Base-by-base conservation (phyloP, 140 eudicot genomes). In the Oenanthe javanica region DNA sequence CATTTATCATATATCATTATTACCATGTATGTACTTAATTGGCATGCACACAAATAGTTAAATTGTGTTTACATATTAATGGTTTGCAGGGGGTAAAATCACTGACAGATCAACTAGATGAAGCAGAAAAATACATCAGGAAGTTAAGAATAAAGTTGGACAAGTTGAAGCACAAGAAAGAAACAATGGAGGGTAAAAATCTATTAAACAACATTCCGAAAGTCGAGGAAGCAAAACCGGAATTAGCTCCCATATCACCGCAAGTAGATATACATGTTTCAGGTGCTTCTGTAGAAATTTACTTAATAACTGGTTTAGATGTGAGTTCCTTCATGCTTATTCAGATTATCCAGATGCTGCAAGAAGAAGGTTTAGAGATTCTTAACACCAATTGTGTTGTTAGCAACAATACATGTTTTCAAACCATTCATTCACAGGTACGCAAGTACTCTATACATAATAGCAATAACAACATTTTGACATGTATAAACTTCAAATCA, bases 371-470 rank as follows among this genome's bases (percentile, higher is more conserved):
- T 36, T 87, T 83, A 2, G 90, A 90, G 36, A 91, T 92, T 43
- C 81, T 85, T 46, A 88, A 84, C 59, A 93, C 96, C 43, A 86
- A 77, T 55, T 90, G 81, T 66, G 84, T 90, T 9, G 85, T 87
- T 31, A 23, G 61, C 18, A 87, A 84, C 21, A 75, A 70, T 59
- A 79, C 88, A 1, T 83, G 87, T 38, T 89, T 87, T 79, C 96
- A 87, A 81, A 88, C 90, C 74, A 88, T 92, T 47, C 97, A 87
- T 82, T 87, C 92, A 49, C 84, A 92, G 97, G 97, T 83, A 82
- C n/a, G 4, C 27, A 23, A 1, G 2, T 25, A 25, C 1, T 61
- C 40, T 36, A 36, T 36, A 36, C 40, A 36, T 36, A 36, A 36
- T 36, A 36, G 40, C 40, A 36, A 36, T 36, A 36, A 1, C 40